A percentile compares a stretch with the other conserved stretches of the same genome.
phyloP scores from a whole-genome alignment of 1,139 yeast species.

The Meyerozyma smithsonii region DNA sequence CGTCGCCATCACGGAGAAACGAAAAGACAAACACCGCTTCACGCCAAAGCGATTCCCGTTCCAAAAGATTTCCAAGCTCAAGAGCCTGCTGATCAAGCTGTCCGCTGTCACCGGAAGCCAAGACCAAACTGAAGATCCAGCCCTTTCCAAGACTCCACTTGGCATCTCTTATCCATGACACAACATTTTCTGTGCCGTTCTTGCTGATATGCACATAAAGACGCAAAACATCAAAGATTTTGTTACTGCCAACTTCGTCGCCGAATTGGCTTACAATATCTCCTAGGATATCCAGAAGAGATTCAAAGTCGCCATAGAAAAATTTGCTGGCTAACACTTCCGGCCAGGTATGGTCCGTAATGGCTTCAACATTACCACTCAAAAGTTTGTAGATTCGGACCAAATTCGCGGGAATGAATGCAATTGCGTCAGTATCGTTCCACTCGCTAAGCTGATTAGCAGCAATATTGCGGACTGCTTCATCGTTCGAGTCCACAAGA shows the following conservation, averaged over 20 bases:
- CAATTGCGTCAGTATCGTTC: constrained; percentile 39
- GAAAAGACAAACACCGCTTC: constrained; percentile 61
- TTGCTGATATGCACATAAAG: not conserved
- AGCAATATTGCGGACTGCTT: constrained; percentile 52
- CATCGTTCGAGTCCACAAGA: constrained; percentile 64
- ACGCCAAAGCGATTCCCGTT: constrained; percentile 42
- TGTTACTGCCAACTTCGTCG: not conserved
- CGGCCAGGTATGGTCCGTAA: constrained; percentile 61
- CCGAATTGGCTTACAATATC: not conserved
- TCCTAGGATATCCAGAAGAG: constrained; percentile 22
- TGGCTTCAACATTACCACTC: constrained; percentile 47
- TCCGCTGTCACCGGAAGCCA: not conserved
- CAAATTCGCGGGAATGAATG: constrained; percentile 48
- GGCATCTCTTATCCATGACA: not conserved
- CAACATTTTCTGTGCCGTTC: not conserved
- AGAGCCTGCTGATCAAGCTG: constrained; percentile 39
- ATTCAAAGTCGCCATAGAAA: constrained; percentile 49
- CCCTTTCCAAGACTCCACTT: not conserved
- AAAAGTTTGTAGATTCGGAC: constrained; percentile 61
- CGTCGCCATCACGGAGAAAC: constrained; percentile 43
- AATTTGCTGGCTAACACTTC: constrained; percentile 54
- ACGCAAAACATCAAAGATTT: not conserved
- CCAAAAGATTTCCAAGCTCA: constrained; percentile 52
- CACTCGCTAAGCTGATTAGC: constrained; percentile 60
- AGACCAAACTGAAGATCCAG: not conserved